A percentile compares a stretch with the other conserved stretches of the same genome.
phyloP scores from a whole-genome alignment of 2,329 filamentous ascomycete genomes.

The Colletotrichum tropicicola region DNA sequence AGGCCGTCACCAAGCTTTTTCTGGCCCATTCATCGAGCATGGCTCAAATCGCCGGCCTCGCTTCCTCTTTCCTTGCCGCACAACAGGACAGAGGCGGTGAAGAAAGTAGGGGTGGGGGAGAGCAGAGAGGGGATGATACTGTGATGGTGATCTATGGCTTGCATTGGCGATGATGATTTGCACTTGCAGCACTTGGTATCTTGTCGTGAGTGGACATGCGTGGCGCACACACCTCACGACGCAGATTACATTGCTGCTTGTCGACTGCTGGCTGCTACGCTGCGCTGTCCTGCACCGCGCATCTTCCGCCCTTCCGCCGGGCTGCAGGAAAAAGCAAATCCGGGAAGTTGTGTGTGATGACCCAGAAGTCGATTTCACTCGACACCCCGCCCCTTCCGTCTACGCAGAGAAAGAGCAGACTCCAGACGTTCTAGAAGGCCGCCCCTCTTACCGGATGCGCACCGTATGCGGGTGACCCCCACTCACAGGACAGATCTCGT shows the following conservation, averaged over 20 bases:
- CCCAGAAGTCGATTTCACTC: not conserved
- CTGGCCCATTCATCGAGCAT: not conserved
- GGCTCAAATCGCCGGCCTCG: not conserved
- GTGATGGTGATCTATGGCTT: constrained; percentile 15
- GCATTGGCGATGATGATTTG: constrained; percentile 10
- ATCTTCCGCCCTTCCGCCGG: not conserved
- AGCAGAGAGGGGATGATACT: not conserved
- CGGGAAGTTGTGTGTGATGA: not conserved
- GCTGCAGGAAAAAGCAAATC: constrained; percentile 28
- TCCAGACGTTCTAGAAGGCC: constrained; percentile 3
- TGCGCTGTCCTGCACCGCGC: not conserved
- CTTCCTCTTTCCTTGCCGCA: not conserved
- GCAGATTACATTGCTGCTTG: not conserved
- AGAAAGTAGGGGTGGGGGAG: constrained; percentile 3
- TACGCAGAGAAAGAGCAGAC: not conserved
- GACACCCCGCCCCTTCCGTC: not conserved
- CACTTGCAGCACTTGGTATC: not conserved
- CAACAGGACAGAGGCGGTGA: constrained; percentile 21
- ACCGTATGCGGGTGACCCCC: constrained; percentile 16
- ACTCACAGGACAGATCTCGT: constrained; percentile 20
- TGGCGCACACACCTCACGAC: too few relatives aligned
- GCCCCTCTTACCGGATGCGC: not conserved
- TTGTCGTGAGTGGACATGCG: not conserved
- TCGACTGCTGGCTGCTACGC: not conserved
- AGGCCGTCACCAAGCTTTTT: not conserved